These are phyloP conservation scores for Endocarpon pusillum DNA, from an alignment of 495 filamentous ascomycete genomes.

Conservation along the genomic window DNA sequence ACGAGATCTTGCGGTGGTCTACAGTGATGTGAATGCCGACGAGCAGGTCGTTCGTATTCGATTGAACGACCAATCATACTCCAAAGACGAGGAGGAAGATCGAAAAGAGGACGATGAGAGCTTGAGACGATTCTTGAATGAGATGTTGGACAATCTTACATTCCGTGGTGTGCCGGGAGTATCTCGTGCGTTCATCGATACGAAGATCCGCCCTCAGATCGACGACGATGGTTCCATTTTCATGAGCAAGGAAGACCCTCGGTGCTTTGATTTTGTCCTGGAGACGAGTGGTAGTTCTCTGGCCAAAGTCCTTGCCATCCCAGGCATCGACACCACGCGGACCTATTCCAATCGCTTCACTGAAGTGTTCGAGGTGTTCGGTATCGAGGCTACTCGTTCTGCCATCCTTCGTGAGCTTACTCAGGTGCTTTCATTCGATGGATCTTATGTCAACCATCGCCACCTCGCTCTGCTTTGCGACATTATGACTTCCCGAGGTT, in stretches of 20 bases:
- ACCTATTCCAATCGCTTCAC: slow-evolving; percentile 92
- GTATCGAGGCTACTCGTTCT: slow-evolving; percentile 82
- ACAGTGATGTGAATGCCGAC: slow-evolving; percentile 95
- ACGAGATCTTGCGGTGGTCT: slow-evolving; percentile 81
- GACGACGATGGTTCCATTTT: slow-evolving; percentile 51
- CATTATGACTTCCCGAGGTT: slow-evolving; percentile 91
- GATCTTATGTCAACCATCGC: slow-evolving; percentile 97
- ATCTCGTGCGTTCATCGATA: slow-evolving; percentile 81
- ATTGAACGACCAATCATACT: slow-evolving; percentile 47
- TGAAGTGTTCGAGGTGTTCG: slow-evolving; percentile 82
- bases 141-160: slow-evolving; percentile 77
- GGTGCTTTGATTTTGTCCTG: slow-evolving; percentile 83
- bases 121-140: slow-evolving; percentile 75
- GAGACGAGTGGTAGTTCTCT: slow-evolving; percentile 84
- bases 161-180: slow-evolving; percentile 81
- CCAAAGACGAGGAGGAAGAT: slow-evolving; percentile 62
- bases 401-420: slow-evolving; percentile 77
- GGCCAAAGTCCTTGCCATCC: slow-evolving; percentile 62
- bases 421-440: slow-evolving; percentile 85
- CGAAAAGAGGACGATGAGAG: slow-evolving; percentile 76
- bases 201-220: slow-evolving; percentile 45
- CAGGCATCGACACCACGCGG: slow-evolving; percentile 74
- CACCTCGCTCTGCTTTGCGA: slow-evolving; percentile 93
- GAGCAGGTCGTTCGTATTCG: slow-evolving; percentile 88
- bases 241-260: slow-evolving; percentile 45